These are phyloP conservation scores for Penicillium sp. DNA, from an alignment of 2,329 filamentous ascomycete genomes.

Conservation along the genomic window DNA sequence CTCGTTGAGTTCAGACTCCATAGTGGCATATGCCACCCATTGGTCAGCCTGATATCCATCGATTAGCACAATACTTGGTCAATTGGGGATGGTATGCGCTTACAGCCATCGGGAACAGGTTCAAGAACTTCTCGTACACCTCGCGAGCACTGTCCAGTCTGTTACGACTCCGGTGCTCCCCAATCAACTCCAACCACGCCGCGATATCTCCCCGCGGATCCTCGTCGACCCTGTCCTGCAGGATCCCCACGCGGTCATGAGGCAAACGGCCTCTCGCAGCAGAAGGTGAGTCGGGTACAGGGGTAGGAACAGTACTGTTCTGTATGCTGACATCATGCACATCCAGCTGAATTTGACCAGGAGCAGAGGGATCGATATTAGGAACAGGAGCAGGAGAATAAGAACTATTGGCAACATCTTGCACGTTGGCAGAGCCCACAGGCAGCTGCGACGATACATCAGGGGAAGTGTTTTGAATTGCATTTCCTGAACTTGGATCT, in stretches of 20 bases:
- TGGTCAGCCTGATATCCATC: constrained; percentile 69
- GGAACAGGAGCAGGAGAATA: constrained; percentile 48
- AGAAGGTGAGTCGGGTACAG: constrained; percentile 46
- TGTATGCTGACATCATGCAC: constrained; percentile 33
- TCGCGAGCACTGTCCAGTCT: constrained; percentile 77
- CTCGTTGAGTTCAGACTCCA: constrained; percentile 86
- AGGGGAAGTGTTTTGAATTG: constrained; percentile 56
- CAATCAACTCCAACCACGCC: constrained; percentile 85
- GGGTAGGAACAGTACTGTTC: constrained; percentile 39
- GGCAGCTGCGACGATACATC: constrained; percentile 62
- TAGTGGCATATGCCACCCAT: constrained; percentile 83
- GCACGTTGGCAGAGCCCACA: constrained; percentile 46
- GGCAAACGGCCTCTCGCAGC: constrained; percentile 57
- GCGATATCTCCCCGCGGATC: constrained; percentile 90
- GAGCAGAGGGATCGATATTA: constrained; percentile 41
- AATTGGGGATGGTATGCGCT: constrained; percentile 39
- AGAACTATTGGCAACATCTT: constrained; percentile 53
- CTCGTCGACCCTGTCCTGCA: constrained; percentile 88
- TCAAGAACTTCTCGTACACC: constrained; percentile 81
- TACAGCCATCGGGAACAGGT: constrained; percentile 87
- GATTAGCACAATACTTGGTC: constrained; percentile 25
- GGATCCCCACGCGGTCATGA: constrained; percentile 71
- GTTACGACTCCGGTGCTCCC: constrained; percentile 76
- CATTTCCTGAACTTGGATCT: constrained; percentile 56
- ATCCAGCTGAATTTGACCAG: constrained; percentile 39